Base-by-base conservation (phyloP, 768 basidiomycete species). In the Boletus subcaerulescens region DNA sequence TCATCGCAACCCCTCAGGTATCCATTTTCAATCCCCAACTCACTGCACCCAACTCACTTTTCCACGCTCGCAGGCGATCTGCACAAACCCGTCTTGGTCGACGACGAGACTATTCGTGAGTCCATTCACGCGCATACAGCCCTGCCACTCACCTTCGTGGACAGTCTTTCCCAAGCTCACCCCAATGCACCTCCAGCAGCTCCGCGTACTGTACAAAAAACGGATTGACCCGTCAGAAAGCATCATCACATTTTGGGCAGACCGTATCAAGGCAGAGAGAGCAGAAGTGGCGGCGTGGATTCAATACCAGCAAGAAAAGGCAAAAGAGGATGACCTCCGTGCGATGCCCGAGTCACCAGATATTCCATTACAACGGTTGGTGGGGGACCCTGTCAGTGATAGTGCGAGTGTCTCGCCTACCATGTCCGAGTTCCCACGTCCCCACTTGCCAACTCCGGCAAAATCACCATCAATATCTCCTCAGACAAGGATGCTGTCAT, bases 381-480 rank as follows among this genome's bases (percentile, higher is more conserved):
- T 18, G 13, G n/a, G 31, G 2, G 60, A 53, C 17, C 29, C 0
- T 29, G 29, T 29, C 29, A 9, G 32, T 10, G 39, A 7, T 5
- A 46, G 46, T 22, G 10, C 53, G 2, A 67, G 55, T 29, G 20
- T 29, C 13, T 69, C 68, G 3, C 69, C 69, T 15, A 55, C 46
- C 11, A 3, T 15, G 1, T 11, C 56, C 8, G 43, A 49, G 0
- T 50, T 52, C 51, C 55, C 65, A 41, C 58, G 55, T 1, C 57
- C 68, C 0, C 69, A 70, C 48, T 44, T 70, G 35, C 69, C 69
- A 2, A 70, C 69, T 0, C 69, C 69, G 26, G 57, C 70, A 17
- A 59, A 60, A 18, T 70, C 69, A 0, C 69, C 69, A 0, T 31
- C 50, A 1, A 42, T 31, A 47, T 53, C 56, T 0, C 60, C 58